Evolutionary conservation across 768 basidiomycete genomes (phyloP), one percentile per base, ranked within the genome.

Genomic region (Rhodocollybia butyracea): DNA sequence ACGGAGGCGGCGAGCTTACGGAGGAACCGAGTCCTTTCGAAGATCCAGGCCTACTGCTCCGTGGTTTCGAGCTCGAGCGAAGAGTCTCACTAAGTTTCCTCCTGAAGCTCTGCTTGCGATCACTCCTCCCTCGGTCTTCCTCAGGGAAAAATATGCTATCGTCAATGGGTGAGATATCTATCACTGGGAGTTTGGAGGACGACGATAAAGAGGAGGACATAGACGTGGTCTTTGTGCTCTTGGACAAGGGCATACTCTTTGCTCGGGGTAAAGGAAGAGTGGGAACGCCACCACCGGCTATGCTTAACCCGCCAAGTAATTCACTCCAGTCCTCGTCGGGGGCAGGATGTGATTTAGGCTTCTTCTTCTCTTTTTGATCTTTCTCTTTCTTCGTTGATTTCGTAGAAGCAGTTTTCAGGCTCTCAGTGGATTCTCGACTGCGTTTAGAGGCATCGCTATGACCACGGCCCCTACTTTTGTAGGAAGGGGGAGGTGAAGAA

Each of bases 171-270:
- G 51, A 53, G 27, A 53, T 24, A 30, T 53, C 51, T 41, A 53
- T 53, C 7, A 53, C 39, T 5, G 51, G 51, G 21, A 26, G 22
- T n/a, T 53, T 53, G 17, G 51, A 53, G 7, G 24, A n/a, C 10
- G 41, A 29, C 2, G 38, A 53, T 11, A 29, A 53, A 1, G 51
- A 40, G 31, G 51, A 29, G 17, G 51, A 29, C 31, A 27, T 42
- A 30, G 51, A 40, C 13, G 17, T 53, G n/a, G 39, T 40, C 27
- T 29, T 29, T 17, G 51, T 6, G 22, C 4, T 39, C 26, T 40
- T 53, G 31, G 68, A 64, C 10, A 75, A 60, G 0, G 81, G 79
- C 74, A 81, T 81, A 52, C 83, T 81, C 71, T 83, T 81, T 62
- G 70, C 74, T 31, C 80, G 75, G 10, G 76, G 68, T 17, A 75